Evolutionary conservation across 2,329 filamentous ascomycete genomes (phyloP).

Genomic region (Colletotrichum sp.): DNA sequence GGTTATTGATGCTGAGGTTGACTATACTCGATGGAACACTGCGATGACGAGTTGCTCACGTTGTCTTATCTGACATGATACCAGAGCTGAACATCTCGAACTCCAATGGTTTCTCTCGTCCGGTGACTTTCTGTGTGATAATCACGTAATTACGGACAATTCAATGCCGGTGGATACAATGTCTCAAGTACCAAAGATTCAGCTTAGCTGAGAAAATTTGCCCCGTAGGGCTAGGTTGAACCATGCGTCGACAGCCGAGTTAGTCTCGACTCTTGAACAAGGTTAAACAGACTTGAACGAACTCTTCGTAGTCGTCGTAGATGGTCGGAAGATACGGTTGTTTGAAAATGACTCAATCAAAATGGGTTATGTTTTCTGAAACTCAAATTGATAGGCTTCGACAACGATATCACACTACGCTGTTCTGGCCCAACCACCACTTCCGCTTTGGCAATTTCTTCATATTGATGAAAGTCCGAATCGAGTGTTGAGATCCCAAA

Average conservation of each 20-base stretch:
- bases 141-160: background rate
- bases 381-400: background rate
- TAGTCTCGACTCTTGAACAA: background rate
- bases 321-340: background rate
- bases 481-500: background rate
- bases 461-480: background rate
- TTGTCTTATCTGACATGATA: background rate
- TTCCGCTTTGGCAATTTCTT: background rate
- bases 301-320: background rate
- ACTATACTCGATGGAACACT: background rate
- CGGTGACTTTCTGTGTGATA: background rate
- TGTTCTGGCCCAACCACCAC: background rate
- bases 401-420: background rate
- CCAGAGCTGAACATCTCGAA: background rate
- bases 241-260: background rate
- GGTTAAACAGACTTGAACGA: background rate
- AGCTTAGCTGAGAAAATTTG: background rate
- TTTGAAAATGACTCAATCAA: background rate
- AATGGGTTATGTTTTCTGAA: background rate
- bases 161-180: background rate
- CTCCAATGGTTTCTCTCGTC: background rate
- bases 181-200: background rate
- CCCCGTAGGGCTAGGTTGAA: background rate
- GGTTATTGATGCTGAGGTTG: background rate
- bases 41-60: background rate